Conservation (phyloP, 306 rosid genomes). For the Gleditsia sinensis region DNA sequence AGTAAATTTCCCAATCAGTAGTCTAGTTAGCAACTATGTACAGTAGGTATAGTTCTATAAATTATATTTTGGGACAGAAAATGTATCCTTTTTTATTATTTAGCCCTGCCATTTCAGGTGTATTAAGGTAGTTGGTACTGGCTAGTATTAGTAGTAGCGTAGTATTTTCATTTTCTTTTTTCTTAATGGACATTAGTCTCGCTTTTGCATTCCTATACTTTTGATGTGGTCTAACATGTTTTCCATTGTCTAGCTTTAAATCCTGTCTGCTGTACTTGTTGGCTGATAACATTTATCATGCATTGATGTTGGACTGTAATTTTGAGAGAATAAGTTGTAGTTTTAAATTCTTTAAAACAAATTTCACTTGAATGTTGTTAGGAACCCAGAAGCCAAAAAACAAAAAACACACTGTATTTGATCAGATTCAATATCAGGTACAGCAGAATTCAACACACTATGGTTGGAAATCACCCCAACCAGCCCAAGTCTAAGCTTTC, state of each 20-base stretch:
- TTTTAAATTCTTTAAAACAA: neutral
- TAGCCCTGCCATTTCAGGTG: neutral
- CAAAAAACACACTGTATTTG: no score
- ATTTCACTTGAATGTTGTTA: slow-evolving; percentile 8
- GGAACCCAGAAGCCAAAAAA: no score
- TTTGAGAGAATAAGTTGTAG: slow-evolving; percentile 2
- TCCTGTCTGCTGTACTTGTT: neutral
- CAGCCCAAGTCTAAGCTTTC: no score
- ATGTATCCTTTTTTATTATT: no score
- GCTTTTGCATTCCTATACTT: neutral
- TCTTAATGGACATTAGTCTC: neutral
- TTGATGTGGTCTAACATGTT: slow-evolving; percentile 1
- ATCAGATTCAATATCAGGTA: no score
- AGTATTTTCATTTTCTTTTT: neutral
- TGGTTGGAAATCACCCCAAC: no score
- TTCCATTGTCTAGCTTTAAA: neutral
- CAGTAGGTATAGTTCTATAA: neutral
- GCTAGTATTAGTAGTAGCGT: neutral
- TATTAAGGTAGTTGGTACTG: no score
- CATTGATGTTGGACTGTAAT: neutral
- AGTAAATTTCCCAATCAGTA: neutral
- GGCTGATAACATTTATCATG: neutral
- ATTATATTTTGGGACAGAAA: no score
- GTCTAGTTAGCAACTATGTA: neutral
- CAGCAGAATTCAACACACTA: no score